Base-by-base conservation (phyloP, 2,329 filamentous ascomycete genomes). In the Trichoderma afroharzianum region DNA sequence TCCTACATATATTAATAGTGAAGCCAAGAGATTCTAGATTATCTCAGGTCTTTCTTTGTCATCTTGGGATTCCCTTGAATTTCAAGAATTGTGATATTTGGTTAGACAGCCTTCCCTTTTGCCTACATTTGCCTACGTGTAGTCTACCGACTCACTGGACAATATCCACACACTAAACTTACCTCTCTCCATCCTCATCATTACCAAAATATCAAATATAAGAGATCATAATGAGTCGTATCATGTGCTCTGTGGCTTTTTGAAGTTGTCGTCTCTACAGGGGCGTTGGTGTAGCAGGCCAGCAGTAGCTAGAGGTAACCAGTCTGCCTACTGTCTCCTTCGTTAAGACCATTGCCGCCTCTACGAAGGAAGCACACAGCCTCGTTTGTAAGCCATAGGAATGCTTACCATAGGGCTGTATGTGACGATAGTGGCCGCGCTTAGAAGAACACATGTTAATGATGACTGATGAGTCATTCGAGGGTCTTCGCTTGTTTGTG, bases 121-220 rank as follows among this genome's bases (percentile, higher is more conserved):
- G 0, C 47, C 0, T 14, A 12, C 1, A 24, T 24, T 9, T 24
- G 2, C n/a, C 18, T 4, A n/a, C n/a, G n/a, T n/a, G n/a, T n/a
- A 6, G 43, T 21, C 8, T 21, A 50, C n/a, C n/a, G 2, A 21
- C 43, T 21, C 4, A 1, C 11, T 3, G 5, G 9, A 24, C n/a
- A 50, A 6, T 24, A 50, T 6, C 3, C 0, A 50, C 4, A 24
- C 47, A 1, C 1, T 24, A 50, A 24, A 24, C 5, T 12, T 3
- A 24, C n/a, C n/a, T 24, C 47, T 14, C 14, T 1, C n/a, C 4
- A 24, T 14, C 1, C 1, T 53, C 39, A 24, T 53, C 2, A 24
- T 14, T 24, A 24, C 11, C 3, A 12, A 53, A 7, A 53, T 53
- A 24, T 53, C 21, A 53, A 24, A 53, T 14, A 53, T 14, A 53